Evolutionary conservation across 352 stramenopile species (phyloP), one percentile per base, ranked within the genome.

Genomic region (Globisporangium uncinulatum): DNA sequence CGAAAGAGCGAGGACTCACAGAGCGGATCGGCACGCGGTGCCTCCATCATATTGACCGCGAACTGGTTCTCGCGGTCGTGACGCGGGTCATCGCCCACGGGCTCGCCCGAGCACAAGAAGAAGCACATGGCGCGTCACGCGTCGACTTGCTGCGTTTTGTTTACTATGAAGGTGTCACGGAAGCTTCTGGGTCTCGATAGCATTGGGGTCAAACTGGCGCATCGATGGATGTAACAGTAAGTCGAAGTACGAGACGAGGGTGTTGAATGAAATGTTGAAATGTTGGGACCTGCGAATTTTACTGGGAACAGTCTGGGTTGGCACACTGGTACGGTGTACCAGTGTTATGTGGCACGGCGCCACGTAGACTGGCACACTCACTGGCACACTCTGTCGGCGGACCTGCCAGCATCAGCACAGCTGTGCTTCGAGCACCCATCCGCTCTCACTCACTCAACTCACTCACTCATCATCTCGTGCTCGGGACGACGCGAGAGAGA

Each of bases 31-130:
- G 73, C 76, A 54, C 69, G 68, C 9, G 87, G 84, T 21, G 91
- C 91, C 43, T 94, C 52, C 72, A 95, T 96, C 76, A 98, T 89
- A 49, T 68, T 78, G 57, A 97, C 79, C 21, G 87, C 74, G 69
- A 97, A 98, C 15, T 64, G 63, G 31, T 83, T 70, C 0, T 66
- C 65, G 66, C 96, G 91, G 44, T 79, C 55, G 54, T 87, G 74
- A 61, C 84, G 84, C 34, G 75, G 62, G 62, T 92, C 76, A 43
- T 74, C 74, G 7, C 86, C 80, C 1, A 94, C 56, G 7, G 84
- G 82, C 10, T 88, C 79, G 32, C 68, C 66, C 44, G 84, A 85
- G 68, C 79, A 92, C 6, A 64, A n/a, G 57, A 90, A 57, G 52
- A 78, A 69, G 62, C 78, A 92, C 74, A 90, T 87, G 32, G 15